A percentile compares a stretch with the other conserved stretches of the same genome.
Conservation (phyloP, 1,139 yeast genomes). For the Geotrichum macrosporum region DNA sequence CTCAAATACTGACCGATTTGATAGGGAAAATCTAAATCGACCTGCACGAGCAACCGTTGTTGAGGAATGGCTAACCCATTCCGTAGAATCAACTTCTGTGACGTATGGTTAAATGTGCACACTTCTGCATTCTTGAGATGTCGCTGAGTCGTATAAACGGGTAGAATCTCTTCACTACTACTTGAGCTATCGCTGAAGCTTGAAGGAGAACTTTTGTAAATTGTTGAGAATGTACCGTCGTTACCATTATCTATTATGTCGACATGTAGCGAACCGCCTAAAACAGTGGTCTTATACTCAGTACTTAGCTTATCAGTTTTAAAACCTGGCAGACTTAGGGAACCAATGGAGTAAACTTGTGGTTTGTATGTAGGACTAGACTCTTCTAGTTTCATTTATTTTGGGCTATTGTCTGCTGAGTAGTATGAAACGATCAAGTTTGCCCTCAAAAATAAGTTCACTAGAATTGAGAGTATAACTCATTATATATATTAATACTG, state of each 20-base stretch:
- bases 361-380: no score
- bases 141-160: neutral
- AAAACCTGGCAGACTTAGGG: neutral
- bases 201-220: neutral
- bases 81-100: neutral
- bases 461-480: no score
- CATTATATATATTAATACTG: no score
- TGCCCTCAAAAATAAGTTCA: no score
- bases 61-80: neutral
- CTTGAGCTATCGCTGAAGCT: neutral
- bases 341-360: neutral
- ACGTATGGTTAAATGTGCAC: neutral
- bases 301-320: conserved; percentile 5
- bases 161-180: neutral
- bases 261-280: conserved; percentile 4
- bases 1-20: conserved; percentile 6
- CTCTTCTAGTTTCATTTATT: no score
- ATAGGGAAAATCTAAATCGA: conserved; percentile 3
- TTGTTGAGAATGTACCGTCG: neutral
- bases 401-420: no score
- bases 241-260: no score
- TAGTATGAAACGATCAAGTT: no score
- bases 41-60: conserved; percentile 1
- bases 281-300: neutral
- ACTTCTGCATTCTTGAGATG: neutral